phyloP scores from a whole-genome alignment of 2,329 filamentous ascomycete genomes.

The Aspergillus pseudonomiae region DNA sequence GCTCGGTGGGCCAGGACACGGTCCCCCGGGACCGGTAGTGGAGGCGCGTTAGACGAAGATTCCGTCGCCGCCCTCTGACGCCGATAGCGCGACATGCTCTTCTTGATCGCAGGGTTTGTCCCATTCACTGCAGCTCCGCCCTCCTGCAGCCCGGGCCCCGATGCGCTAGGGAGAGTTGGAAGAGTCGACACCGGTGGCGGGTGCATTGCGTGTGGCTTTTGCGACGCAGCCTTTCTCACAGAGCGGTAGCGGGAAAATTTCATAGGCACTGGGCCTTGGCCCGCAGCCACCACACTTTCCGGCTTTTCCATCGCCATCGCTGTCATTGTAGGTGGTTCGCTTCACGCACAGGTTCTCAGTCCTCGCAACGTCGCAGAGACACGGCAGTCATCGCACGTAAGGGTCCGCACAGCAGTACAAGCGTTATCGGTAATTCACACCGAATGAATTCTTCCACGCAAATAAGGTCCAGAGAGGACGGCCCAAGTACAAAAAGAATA shows the following conservation, averaged over 20 bases:
- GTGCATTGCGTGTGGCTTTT: constrained; percentile 31
- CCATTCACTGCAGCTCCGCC: not conserved
- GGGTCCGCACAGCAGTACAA: not conserved
- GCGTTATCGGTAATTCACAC: not conserved
- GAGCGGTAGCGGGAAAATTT: constrained; percentile 64
- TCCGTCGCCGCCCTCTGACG: constrained; percentile 28
- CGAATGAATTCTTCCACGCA: not conserved
- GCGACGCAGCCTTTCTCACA: constrained; percentile 50
- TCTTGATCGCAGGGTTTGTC: constrained; percentile 20
- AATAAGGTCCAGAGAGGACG: not conserved
- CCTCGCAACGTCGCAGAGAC: not conserved
- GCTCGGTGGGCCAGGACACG: constrained; percentile 12
- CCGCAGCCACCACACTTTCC: constrained; percentile 15
- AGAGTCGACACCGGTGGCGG: constrained; percentile 9
- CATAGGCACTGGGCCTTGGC: constrained; percentile 24
- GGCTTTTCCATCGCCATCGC: constrained; percentile 27
- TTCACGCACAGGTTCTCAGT: not conserved
- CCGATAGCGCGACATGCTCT: constrained; percentile 40
- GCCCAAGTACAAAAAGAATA: not conserved
- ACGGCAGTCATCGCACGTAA: not conserved
- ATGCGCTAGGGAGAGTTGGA: constrained; percentile 24
- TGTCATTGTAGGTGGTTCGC: not conserved
- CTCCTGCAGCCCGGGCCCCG: constrained; percentile 8
- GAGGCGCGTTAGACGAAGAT: constrained; percentile 8
- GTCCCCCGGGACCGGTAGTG: constrained; percentile 17